Conservation (phyloP, 2,329 filamentous ascomycete species). For the Exophiala oligosperma region DNA sequence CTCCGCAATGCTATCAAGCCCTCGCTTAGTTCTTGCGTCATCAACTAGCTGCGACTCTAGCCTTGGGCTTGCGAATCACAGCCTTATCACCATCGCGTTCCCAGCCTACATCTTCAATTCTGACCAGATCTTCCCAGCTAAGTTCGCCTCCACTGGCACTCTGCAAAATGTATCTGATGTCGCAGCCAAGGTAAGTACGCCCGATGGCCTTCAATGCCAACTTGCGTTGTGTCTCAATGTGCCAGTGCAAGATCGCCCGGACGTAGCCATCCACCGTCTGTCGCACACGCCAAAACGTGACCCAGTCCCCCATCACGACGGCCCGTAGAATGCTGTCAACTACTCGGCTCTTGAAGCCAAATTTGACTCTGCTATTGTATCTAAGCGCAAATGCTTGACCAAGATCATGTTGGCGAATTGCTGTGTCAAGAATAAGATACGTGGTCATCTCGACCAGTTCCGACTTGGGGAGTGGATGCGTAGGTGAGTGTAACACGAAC, state of each 20-base stretch:
- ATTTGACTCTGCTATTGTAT: conserved; percentile 47
- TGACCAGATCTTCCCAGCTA: conserved; percentile 70
- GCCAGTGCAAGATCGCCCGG: conserved; percentile 76
- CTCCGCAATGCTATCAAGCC: background rate
- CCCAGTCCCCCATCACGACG: conserved; percentile 79
- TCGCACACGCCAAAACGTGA: conserved; percentile 71
- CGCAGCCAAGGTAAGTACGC: conserved; percentile 73
- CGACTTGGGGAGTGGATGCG: conserved; percentile 65
- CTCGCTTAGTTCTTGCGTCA: background rate
- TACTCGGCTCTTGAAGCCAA: conserved; percentile 64
- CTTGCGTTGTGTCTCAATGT: conserved; percentile 69
- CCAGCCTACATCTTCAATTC: conserved; percentile 79
- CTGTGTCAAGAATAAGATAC: conserved; percentile 83
- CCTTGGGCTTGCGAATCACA: conserved; percentile 65
- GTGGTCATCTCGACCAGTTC: conserved; percentile 77
- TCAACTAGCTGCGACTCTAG: conserved; percentile 7
- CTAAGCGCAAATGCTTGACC: conserved; percentile 70
- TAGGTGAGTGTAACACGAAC: conserved; percentile 63
- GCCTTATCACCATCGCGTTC: conserved; percentile 71
- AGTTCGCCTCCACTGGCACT: conserved; percentile 43
- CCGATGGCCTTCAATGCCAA: conserved; percentile 87
- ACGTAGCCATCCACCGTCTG: conserved; percentile 76
- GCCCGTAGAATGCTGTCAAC: conserved; percentile 69
- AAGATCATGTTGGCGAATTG: conserved; percentile 77
- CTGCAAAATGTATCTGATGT: conserved; percentile 68